phyloP scores from a whole-genome alignment of 192 early-diverging fungal genomes.

The Gorgonomyces haynaldii region DNA sequence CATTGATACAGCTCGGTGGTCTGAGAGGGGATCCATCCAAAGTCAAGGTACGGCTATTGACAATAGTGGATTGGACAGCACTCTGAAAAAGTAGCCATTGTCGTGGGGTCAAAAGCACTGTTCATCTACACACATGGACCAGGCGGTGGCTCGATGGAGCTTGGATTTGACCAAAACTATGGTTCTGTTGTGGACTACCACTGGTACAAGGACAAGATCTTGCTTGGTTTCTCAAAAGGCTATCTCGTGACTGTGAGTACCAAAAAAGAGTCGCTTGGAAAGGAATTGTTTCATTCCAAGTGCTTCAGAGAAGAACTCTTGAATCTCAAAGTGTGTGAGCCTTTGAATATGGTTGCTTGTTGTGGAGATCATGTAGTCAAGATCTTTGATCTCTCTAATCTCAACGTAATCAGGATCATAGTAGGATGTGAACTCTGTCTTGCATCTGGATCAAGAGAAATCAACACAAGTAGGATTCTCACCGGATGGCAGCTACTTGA shows the following conservation, averaged over 20 bases:
- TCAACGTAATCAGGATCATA: conserved; percentile 12
- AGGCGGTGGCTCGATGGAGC: conserved; percentile 32
- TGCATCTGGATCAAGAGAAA: conserved; percentile 36
- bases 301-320: conserved; percentile 28
- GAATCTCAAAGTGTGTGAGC: conserved; percentile 21
- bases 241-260: conserved; percentile 38
- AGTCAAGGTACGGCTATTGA: neutral
- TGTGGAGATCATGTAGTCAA: conserved; percentile 37
- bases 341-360: conserved; percentile 29
- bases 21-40: conserved; percentile 34
- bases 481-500: conserved; percentile 36
- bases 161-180: conserved; percentile 38
- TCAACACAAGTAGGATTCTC: conserved; percentile 26
- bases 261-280: conserved; percentile 24
- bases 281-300: conserved; percentile 35
- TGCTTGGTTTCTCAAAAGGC: conserved; percentile 36
- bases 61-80: neutral
- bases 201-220: conserved; percentile 31
- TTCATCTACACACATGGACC: conserved; percentile 29
- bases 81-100: conserved; percentile 11
- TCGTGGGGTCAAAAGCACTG: conserved; percentile 25
- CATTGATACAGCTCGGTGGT: conserved; percentile 27
- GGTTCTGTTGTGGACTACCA: conserved; percentile 31
- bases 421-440: conserved; percentile 32
- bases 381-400: conserved; percentile 35